These are phyloP conservation scores for Byssoonygena ceratinophila DNA, from an alignment of 2,329 filamentous ascomycete genomes.

Conservation along the genomic window DNA sequence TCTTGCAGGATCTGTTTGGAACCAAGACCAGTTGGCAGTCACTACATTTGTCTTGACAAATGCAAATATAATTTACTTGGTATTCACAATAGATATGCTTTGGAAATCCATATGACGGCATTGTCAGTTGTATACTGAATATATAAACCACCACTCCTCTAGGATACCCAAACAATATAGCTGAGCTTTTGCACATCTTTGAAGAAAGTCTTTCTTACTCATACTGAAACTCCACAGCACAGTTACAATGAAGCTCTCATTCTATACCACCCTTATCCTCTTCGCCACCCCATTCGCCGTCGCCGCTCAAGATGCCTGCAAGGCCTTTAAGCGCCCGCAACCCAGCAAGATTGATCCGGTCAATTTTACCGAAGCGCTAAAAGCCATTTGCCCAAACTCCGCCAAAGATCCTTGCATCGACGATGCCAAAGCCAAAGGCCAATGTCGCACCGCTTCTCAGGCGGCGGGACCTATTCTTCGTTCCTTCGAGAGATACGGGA, in stretches of 20 bases:
- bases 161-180: too few species aligned
- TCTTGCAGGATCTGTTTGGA: too few species aligned
- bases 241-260: constrained; percentile 1
- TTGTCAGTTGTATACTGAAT: too few species aligned
- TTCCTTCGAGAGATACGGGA: constrained; percentile 48
- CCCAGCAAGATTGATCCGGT: background rate
- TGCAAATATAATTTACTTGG: too few species aligned
- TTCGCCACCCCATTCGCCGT: background rate
- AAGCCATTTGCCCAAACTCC: constrained; percentile 48
- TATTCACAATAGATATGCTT: too few species aligned
- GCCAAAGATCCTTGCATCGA: constrained; percentile 38
- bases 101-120: too few species aligned
- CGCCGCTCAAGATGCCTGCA: background rate
- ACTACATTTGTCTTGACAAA: too few species aligned
- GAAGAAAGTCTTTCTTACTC: background rate
- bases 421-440: constrained; percentile 36
- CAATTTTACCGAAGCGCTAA: constrained; percentile 5
- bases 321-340: background rate
- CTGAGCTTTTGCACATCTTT: background rate
- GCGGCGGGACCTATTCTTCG: constrained; percentile 49
- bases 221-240: background rate
- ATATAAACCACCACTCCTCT: too few species aligned
- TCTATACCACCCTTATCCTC: constrained; percentile 1
- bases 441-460: constrained; percentile 56
- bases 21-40: too few species aligned